Percentiles rank a stretch among this genome's conserved stretches.
Evolutionary conservation across 192 early-diverging fungal species (phyloP).

Genomic region (Ambispora gerdemannii): DNA sequence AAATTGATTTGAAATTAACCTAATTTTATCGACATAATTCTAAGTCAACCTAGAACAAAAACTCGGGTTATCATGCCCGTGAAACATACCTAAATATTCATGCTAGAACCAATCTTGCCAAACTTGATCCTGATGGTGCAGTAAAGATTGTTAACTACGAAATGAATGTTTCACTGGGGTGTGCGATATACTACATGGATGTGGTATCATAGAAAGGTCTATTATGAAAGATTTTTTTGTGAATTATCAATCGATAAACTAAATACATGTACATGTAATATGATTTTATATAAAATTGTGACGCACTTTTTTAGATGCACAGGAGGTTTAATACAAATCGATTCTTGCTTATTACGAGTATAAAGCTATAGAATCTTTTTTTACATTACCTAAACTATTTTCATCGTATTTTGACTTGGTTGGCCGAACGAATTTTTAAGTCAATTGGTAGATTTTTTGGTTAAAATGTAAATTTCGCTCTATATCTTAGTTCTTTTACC

Average conservation of each 20-base stretch:
- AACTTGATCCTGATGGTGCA: background rate
- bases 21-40: background rate
- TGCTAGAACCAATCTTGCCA: background rate
- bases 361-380: background rate
- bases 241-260: background rate
- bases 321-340: background rate
- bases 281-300: too few relatives aligned
- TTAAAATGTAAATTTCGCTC: too few relatives aligned
- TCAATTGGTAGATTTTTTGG: background rate
- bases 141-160: background rate
- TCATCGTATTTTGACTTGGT: background rate
- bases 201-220: too few relatives aligned
- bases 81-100: slow-evolving; percentile 1
- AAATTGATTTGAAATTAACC: background rate
- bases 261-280: too few relatives aligned
- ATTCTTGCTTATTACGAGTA: background rate
- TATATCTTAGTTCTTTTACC: background rate
- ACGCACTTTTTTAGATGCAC: background rate
- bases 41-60: background rate
- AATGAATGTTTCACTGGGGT: background rate
- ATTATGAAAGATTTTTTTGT: background rate
- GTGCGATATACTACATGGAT: too few relatives aligned
- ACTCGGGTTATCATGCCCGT: background rate
- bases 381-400: background rate
- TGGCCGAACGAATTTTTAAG: background rate